Percentiles rank a stretch among this genome's conserved stretches.
phyloP scores from a whole-genome alignment of 2,329 filamentous ascomycete species.

The Ophiosphaerella korrae region DNA sequence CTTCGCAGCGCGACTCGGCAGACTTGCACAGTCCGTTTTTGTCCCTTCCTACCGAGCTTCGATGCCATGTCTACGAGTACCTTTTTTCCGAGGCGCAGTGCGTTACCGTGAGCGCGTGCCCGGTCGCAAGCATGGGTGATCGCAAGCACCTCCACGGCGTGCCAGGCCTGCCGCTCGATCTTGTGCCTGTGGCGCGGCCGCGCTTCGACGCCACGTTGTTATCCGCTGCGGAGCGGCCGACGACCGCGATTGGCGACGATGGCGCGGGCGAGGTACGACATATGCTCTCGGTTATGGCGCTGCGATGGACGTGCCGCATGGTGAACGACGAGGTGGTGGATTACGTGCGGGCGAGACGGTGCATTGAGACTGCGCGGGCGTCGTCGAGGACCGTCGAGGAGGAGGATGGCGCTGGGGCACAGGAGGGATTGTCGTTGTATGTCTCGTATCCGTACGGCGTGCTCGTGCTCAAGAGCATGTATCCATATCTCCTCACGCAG shows the following conservation, averaged over 20 bases:
- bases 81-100: slow-evolving; percentile 42
- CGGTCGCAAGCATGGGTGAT: slow-evolving; percentile 32
- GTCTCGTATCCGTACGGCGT: slow-evolving; percentile 50
- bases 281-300: slow-evolving; percentile 27
- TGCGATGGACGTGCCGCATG: slow-evolving; percentile 39
- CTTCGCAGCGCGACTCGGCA: background rate
- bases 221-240: slow-evolving; percentile 31
- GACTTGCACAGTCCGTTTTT: slow-evolving; percentile 21
- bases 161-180: slow-evolving; percentile 45
- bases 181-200: slow-evolving; percentile 41
- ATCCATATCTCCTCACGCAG: slow-evolving; percentile 49
- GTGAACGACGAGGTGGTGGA: slow-evolving; percentile 43
- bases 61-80: slow-evolving; percentile 50
- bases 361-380: slow-evolving; percentile 15
- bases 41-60: slow-evolving; percentile 47
- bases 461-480: slow-evolving; percentile 45
- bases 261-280: slow-evolving; percentile 6
- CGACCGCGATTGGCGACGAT: slow-evolving; percentile 19
- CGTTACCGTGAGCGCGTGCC: slow-evolving; percentile 48
- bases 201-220: slow-evolving; percentile 43
- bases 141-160: slow-evolving; percentile 29
- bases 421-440: slow-evolving; percentile 46
- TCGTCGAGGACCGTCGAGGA: slow-evolving; percentile 4
- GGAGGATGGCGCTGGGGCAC: slow-evolving; percentile 9
- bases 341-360: slow-evolving; percentile 31